A percentile compares a stretch with the other conserved stretches of the same genome.
Evolutionary conservation across 768 basidiomycete species (phyloP).

Genomic region (Russula lepida): DNA sequence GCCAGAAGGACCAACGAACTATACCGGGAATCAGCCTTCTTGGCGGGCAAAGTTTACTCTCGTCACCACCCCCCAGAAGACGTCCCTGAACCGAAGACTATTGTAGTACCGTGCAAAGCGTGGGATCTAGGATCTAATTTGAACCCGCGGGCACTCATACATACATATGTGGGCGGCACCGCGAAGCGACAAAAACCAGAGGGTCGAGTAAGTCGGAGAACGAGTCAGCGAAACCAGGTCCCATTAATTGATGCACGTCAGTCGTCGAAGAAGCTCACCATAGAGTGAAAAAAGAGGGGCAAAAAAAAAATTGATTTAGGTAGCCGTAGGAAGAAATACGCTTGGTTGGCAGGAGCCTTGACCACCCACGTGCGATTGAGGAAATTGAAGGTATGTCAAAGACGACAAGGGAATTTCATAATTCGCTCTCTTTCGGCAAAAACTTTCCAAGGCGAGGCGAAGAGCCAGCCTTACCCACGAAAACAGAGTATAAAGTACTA

Average conservation of each 20-base stretch:
- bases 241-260: too few species aligned
- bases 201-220: not conserved
- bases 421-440: not conserved
- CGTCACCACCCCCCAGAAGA: not conserved
- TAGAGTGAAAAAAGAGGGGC: too few species aligned
- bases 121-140: not conserved
- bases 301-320: not conserved
- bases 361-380: not conserved
- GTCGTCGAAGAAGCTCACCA: not conserved
- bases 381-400: not conserved
- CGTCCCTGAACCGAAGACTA: not conserved
- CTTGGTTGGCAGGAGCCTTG: not conserved
- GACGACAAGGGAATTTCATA: not conserved
- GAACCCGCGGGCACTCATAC: not conserved
- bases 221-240: too few species aligned
- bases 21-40: not conserved
- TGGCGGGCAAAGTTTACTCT: not conserved
- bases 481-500: not conserved
- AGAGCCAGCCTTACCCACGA: not conserved
- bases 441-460: not conserved
- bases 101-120: not conserved
- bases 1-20: not conserved
- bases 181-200: not conserved
- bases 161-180: conserved; percentile 1
- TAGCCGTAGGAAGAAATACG: not conserved